Evolutionary conservation across 2,329 filamentous ascomycete species (phyloP).

Genomic region (Sclerotinia subarctica): DNA sequence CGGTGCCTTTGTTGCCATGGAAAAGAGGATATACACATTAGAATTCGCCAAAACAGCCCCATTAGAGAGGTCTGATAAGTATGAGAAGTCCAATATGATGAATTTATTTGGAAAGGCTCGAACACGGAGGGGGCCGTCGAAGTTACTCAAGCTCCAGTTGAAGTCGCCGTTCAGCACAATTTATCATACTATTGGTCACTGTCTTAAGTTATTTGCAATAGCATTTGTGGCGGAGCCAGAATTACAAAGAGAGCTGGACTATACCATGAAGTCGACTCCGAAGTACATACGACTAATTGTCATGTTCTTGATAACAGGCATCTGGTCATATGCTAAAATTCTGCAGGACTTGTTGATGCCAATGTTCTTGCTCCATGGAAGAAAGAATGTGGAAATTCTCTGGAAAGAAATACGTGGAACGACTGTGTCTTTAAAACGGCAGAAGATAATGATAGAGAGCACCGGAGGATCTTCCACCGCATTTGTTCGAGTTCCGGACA

Average conservation of each 20-base stretch:
- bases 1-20: slow-evolving; percentile 30
- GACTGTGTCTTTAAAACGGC: slow-evolving; percentile 16
- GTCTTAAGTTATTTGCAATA: slow-evolving; percentile 44
- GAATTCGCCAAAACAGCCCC: slow-evolving; percentile 22
- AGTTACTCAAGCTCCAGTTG: slow-evolving; percentile 16
- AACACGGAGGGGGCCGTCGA: not conserved
- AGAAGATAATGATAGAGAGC: slow-evolving; percentile 46
- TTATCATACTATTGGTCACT: slow-evolving; percentile 38
- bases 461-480: slow-evolving; percentile 49
- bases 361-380: slow-evolving; percentile 35
- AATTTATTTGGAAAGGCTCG: slow-evolving; percentile 1
- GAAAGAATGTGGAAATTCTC: slow-evolving; percentile 27
- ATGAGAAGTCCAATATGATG: slow-evolving; percentile 9
- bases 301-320: slow-evolving; percentile 39
- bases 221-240: slow-evolving; percentile 45
- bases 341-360: slow-evolving; percentile 24
- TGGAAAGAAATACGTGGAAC: slow-evolving; percentile 19
- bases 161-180: slow-evolving; percentile 31
- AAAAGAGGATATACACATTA: slow-evolving; percentile 27
- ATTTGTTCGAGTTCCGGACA: slow-evolving; percentile 39
- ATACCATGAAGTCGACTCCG: slow-evolving; percentile 25
- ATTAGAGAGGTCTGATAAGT: slow-evolving; percentile 15
- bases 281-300: slow-evolving; percentile 33
- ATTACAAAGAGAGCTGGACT: slow-evolving; percentile 45
- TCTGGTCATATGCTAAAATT: slow-evolving; percentile 22